phyloP scores from a whole-genome alignment of 2,329 filamentous ascomycete genomes.

The Arthrobotrys conoides region DNA sequence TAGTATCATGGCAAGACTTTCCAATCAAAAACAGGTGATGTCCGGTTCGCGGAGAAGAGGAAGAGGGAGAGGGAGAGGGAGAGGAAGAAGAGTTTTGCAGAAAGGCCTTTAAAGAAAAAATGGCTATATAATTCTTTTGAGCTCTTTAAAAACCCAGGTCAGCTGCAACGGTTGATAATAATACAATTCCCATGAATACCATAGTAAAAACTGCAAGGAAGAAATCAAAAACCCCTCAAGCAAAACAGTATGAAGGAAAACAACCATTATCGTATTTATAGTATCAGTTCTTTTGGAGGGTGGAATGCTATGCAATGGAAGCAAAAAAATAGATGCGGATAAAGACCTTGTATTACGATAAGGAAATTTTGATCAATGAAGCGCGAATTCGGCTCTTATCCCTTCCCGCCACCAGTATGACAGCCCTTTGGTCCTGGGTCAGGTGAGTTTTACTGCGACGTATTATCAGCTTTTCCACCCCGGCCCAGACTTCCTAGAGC shows the following conservation, averaged over 20 bases:
- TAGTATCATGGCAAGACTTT: conserved; percentile 26
- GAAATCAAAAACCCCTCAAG: conserved; percentile 8
- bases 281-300: conserved; percentile 12
- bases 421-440: not conserved
- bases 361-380: conserved; percentile 5
- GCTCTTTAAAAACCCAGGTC: conserved; percentile 13
- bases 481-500: not conserved
- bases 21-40: conserved; percentile 13
- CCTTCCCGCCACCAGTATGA: not conserved
- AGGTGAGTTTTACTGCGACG: not conserved
- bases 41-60: not conserved
- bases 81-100: too few relatives aligned
- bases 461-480: not conserved
- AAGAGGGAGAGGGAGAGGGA: not conserved
- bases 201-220: conserved; percentile 9
- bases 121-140: conserved; percentile 9
- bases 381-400: conserved; percentile 15
- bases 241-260: conserved; percentile 5
- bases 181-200: conserved; percentile 42
- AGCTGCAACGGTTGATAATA: conserved; percentile 18
- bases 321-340: not conserved
- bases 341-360: conserved; percentile 11
- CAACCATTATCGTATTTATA: conserved; percentile 5
- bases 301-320: conserved; percentile 8
- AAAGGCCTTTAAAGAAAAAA: not conserved